Base-by-base conservation (phyloP, 257 asterid genomes). In the Primulina eburnea region DNA sequence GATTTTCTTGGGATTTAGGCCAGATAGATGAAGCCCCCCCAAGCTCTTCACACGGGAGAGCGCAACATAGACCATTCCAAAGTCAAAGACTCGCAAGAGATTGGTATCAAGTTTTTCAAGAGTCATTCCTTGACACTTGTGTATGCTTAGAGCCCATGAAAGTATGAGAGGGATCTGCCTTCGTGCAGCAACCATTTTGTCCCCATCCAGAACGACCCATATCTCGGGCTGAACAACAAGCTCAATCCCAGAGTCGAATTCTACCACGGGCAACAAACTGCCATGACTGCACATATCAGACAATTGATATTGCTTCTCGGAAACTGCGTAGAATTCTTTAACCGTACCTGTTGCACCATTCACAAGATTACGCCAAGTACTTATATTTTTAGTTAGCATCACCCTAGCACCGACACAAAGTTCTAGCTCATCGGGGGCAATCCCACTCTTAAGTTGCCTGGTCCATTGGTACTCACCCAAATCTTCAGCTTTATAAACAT, bases 91-190 rank as follows among this genome's bases (percentile, higher is more conserved):
- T 20, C 85, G 80, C 3, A 78, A 69, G 10, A 87, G 78, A 71
- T 89, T 83, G 8, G 96, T 86, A 71, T 81, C 81, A 38, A 91
- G 87, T 74, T 82, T 81, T 62, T 87, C 87, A 5, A 91, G 71
- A 66, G 88, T 85, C 96, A 91, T 89, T 43, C 97, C 97, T 50
- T 87, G 96, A 73, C 92, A 89, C 74, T 89, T 89, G 78, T 89
- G 97, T 72, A 91, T 83, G 78, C 97, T 91, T 50, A 91, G 58
- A 75, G 95, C 95, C 97, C 96, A 91, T n/a, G 97, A 80, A 65
- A 91, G 76, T 38, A 89, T 79, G 57, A 91, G 83, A 18, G 97
- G 97, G 40, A 89, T 74, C 80, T 91, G 97, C 79, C 63, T 79
- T 43, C 95, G 78, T 38, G 5, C 60, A 0, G 96, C 97, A 59